phyloP scores from a whole-genome alignment of 441 rosid species.

The Manihot esculenta region DNA sequence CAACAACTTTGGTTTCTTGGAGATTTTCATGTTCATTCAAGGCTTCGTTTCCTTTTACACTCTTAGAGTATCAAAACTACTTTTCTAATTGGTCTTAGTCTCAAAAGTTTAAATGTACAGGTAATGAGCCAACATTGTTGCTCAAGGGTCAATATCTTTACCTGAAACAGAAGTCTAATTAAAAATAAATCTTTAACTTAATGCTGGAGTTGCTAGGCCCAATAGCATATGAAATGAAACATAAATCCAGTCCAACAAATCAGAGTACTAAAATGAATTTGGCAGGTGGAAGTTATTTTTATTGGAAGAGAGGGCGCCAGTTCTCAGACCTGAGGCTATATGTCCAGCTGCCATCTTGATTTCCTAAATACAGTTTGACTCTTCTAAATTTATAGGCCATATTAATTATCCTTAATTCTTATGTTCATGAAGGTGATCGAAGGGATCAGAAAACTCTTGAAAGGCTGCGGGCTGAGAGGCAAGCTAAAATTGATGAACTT shows the following conservation, averaged over 20 bases:
- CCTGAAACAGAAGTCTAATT: not conserved
- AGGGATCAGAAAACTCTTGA: slow-evolving; percentile 82
- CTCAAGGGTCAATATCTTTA: not conserved
- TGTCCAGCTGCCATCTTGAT: not conserved
- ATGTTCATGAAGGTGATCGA: slow-evolving; percentile 54
- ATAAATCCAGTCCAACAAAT: not conserved
- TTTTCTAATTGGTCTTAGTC: not conserved
- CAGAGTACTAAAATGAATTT: not conserved
- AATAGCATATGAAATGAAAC: not conserved
- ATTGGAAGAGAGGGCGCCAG: not conserved
- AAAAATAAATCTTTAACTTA: not conserved
- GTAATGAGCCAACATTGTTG: not conserved
- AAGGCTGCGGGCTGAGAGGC: slow-evolving; percentile 84
- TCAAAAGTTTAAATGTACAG: not conserved
- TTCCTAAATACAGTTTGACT: not conserved
- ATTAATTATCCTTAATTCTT: not conserved
- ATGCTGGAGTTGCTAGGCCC: not conserved
- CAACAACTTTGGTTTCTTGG: not conserved
- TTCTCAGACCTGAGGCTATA: not conserved
- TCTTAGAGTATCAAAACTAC: not conserved
- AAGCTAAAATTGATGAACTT: slow-evolving; percentile 85
- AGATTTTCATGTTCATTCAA: not conserved
- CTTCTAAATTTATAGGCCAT: not conserved
- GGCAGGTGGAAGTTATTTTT: not conserved
- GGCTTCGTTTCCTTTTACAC: not conserved